phyloP scores from a whole-genome alignment of 176 grass and related monocot genomes.

The Cenchrus fungigraminus region DNA sequence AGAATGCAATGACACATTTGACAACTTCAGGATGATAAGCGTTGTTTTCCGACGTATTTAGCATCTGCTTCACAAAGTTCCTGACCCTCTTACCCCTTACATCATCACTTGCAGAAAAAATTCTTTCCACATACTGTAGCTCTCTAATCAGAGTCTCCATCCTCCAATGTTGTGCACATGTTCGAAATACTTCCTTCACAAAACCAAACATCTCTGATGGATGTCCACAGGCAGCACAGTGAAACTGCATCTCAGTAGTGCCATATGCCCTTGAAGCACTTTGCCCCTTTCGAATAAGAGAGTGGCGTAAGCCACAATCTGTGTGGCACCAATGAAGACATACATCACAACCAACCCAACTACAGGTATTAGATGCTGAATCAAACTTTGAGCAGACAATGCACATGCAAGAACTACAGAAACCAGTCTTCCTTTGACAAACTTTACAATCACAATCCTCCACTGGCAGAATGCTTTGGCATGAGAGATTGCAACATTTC shows the following conservation, averaged over 20 bases:
- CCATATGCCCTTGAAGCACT: constrained; percentile 46
- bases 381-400: constrained; percentile 87
- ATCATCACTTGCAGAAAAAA: constrained; percentile 81
- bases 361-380: constrained; percentile 86
- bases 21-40: constrained; percentile 66
- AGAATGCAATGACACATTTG: constrained; percentile 70
- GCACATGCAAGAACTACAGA: constrained; percentile 94
- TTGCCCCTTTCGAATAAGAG: constrained; percentile 69
- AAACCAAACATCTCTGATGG: constrained; percentile 98
- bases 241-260: constrained; percentile 68
- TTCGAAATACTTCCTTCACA: constrained; percentile 91
- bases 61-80: constrained; percentile 68
- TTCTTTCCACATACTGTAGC: constrained; percentile 74
- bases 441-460: constrained; percentile 88
- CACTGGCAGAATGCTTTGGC: constrained; percentile 69
- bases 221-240: constrained; percentile 80
- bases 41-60: constrained; percentile 66
- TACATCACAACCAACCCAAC: constrained; percentile 94
- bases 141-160: constrained; percentile 70
- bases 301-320: constrained; percentile 72
- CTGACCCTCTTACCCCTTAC: constrained; percentile 64
- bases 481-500: constrained; percentile 85
- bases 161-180: constrained; percentile 82
- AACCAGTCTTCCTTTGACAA: constrained; percentile 67
- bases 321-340: constrained; percentile 99